These are phyloP conservation scores for Hebeloma cylindrosporum DNA, from an alignment of 768 basidiomycete genomes.

Conservation along the genomic window DNA sequence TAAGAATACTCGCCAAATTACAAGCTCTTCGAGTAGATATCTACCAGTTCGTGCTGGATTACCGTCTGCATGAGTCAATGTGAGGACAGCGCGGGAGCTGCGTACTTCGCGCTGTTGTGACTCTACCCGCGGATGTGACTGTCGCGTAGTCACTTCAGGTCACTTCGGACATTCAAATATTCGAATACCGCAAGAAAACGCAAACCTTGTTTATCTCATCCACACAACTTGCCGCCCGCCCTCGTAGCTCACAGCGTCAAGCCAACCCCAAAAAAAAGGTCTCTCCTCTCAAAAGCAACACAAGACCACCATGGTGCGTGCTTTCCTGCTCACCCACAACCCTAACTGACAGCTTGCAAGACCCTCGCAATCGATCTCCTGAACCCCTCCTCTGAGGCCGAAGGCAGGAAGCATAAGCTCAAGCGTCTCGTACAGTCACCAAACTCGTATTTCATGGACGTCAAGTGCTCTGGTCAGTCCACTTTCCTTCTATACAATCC, in stretches of 20 bases:
- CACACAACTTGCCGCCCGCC: constrained; percentile 39
- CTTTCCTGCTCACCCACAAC: background rate
- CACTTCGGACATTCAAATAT: constrained; percentile 25
- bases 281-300: constrained; percentile 24
- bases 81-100: too few species aligned
- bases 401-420: constrained; percentile 94
- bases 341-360: constrained; percentile 39
- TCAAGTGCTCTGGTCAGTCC: constrained; percentile 91
- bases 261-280: constrained; percentile 35
- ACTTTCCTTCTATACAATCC: constrained; percentile 2
- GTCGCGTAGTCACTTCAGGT: too few species aligned
- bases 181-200: constrained; percentile 29
- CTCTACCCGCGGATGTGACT: constrained; percentile 25
- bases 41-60: too few species aligned
- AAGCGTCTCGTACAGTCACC: constrained; percentile 98
- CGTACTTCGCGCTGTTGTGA: too few species aligned
- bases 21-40: too few species aligned
- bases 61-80: too few species aligned
- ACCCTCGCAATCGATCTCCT: constrained; percentile 97
- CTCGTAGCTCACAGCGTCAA: constrained; percentile 27
- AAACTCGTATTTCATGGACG: constrained; percentile 99
- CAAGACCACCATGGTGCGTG: constrained; percentile 34
- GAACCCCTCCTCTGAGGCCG: constrained; percentile 86
- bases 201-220: constrained; percentile 43
- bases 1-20: too few species aligned